Percentiles rank a stretch among this genome's conserved stretches.
phyloP scores from a whole-genome alignment of 1,284 basidiomycete species.

The Trametes versicolor region DNA sequence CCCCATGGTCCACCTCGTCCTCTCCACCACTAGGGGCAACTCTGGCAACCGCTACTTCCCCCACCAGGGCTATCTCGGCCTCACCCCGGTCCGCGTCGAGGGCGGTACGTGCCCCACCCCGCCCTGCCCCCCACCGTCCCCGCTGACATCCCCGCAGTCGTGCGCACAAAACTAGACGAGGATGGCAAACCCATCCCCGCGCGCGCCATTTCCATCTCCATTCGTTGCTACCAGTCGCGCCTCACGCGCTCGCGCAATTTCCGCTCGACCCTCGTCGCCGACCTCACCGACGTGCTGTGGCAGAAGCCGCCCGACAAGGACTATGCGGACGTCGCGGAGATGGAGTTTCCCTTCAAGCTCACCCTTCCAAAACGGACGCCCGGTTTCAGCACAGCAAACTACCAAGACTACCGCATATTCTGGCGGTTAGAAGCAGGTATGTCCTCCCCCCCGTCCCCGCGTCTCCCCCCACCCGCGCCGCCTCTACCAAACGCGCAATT shows the following conservation, averaged over 20 bases:
- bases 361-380: constrained; percentile 67
- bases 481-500: constrained; percentile 26
- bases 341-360: constrained; percentile 77
- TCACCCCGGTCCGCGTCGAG: constrained; percentile 81
- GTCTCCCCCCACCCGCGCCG: constrained; percentile 34
- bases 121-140: constrained; percentile 25
- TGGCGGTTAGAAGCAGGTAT: constrained; percentile 86
- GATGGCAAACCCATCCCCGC: constrained; percentile 73
- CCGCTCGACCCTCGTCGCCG: constrained; percentile 72
- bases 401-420: constrained; percentile 79
- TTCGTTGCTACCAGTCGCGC: constrained; percentile 83
- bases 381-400: constrained; percentile 77
- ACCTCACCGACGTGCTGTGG: constrained; percentile 74
- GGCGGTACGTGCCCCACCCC: constrained; percentile 61
- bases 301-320: constrained; percentile 64
- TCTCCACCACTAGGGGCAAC: constrained; percentile 70
- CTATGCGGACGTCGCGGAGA: constrained; percentile 66
- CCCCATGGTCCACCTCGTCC: constrained; percentile 70
- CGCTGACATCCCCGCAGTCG: constrained; percentile 51
- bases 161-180: constrained; percentile 74
- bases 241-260: constrained; percentile 63
- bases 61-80: constrained; percentile 78
- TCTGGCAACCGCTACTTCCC: constrained; percentile 78
- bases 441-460: constrained; percentile 43
- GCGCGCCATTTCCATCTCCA: constrained; percentile 69